Evolutionary conservation across 768 basidiomycete genomes (phyloP).

Genomic region (Dentipellis fragilis): DNA sequence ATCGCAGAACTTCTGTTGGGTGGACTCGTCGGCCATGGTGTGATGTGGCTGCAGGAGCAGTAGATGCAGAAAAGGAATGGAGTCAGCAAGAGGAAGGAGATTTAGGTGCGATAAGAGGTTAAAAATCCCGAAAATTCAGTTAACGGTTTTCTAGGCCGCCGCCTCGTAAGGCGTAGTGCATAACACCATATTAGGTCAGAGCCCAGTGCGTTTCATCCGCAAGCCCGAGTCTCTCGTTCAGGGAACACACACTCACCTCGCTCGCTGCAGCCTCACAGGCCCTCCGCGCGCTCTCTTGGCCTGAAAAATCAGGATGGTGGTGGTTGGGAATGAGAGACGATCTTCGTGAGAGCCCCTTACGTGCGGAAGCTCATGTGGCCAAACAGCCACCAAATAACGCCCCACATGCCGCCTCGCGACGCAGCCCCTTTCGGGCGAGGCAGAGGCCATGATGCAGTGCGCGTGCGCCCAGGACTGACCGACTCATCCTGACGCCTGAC

Average conservation of each 20-base stretch:
- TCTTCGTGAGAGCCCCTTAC: not conserved
- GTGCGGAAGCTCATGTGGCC: not conserved
- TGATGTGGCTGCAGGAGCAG: constrained; percentile 2
- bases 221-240: not conserved
- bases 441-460: too few relatives aligned
- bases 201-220: constrained; percentile 56
- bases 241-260: too few relatives aligned
- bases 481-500: too few relatives aligned
- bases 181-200: constrained; percentile 40
- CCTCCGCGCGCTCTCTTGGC: constrained; percentile 3
- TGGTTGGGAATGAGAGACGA: not conserved
- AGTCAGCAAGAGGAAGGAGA: not conserved
- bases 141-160: constrained; percentile 62
- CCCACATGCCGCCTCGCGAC: not conserved
- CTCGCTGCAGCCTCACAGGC: too few relatives aligned
- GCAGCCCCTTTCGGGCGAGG: too few relatives aligned
- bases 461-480: too few relatives aligned
- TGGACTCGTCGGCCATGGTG: constrained; percentile 4
- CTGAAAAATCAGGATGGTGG: not conserved
- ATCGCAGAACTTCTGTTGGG: constrained; percentile 16
- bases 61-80: not conserved
- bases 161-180: constrained; percentile 41
- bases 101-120: not conserved
- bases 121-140: constrained; percentile 30
- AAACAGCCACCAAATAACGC: not conserved